phyloP scores from a whole-genome alignment of 768 basidiomycete genomes.

The Strobilomyces confusus region DNA sequence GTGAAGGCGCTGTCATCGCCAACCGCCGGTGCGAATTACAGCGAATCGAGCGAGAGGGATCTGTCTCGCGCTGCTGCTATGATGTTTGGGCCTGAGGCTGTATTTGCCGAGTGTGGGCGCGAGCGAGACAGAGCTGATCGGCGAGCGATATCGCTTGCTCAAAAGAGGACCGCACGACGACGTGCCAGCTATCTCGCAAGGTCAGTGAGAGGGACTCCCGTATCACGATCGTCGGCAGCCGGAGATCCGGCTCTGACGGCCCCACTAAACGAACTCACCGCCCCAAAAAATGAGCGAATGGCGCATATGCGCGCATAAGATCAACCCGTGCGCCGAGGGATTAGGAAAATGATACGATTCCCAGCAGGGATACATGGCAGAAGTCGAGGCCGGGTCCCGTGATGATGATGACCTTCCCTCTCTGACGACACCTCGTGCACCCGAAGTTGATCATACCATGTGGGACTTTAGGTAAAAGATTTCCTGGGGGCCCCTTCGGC shows the following conservation, averaged over 20 bases:
- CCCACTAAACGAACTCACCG: background rate
- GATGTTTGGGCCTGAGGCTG: background rate
- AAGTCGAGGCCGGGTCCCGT: conserved; percentile 10
- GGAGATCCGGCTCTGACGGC: background rate
- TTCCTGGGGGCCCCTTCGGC: background rate
- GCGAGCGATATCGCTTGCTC: background rate
- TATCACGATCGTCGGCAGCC: background rate
- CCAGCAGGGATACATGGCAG: background rate
- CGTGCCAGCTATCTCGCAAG: background rate
- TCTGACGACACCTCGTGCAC: conserved; percentile 14
- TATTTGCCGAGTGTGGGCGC: background rate
- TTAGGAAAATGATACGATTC: conserved; percentile 4
- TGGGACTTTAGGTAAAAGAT: conserved; percentile 17
- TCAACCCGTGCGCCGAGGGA: conserved; percentile 11
- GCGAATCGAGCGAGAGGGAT: background rate
- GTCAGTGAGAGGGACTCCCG: background rate
- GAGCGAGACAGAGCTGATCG: too few species aligned
- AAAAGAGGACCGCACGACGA: background rate
- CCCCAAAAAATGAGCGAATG: conserved; percentile 1
- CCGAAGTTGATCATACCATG: conserved; percentile 11
- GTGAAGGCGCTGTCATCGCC: too few species aligned
- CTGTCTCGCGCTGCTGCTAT: background rate
- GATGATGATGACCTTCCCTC: background rate
- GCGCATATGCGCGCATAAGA: conserved; percentile 10
- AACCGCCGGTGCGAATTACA: background rate